A percentile compares a stretch with the other conserved stretches of the same genome.
phyloP scores from a whole-genome alignment of 768 basidiomycete genomes.

The Suillus decipiens region DNA sequence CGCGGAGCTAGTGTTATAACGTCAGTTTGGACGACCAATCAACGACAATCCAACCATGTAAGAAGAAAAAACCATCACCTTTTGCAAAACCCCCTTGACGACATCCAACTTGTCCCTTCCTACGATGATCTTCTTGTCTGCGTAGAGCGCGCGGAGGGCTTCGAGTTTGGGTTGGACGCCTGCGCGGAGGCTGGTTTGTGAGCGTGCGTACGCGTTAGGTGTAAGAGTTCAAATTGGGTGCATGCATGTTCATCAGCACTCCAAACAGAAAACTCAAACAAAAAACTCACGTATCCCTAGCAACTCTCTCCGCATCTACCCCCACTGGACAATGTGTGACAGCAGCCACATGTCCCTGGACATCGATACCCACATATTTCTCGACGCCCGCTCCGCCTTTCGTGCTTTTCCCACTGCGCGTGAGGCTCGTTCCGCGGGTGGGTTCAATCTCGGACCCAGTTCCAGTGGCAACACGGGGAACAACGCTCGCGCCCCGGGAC shows the following conservation, averaged over 20 bases:
- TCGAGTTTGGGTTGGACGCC: constrained; percentile 91
- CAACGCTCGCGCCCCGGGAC: constrained; percentile 13
- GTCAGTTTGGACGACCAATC: background rate
- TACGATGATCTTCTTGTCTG: constrained; percentile 98
- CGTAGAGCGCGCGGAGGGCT: constrained; percentile 80
- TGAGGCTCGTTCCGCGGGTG: constrained; percentile 16
- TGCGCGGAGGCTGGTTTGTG: constrained; percentile 53
- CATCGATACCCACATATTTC: constrained; percentile 61
- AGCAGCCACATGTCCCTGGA: constrained; percentile 79
- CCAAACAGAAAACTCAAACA: background rate
- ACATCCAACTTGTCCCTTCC: constrained; percentile 97
- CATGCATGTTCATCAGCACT: background rate
- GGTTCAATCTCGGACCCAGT: background rate
- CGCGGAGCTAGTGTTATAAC: constrained; percentile 64
- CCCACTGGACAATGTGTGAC: constrained; percentile 95
- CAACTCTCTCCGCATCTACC: constrained; percentile 89
- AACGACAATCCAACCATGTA: background rate
- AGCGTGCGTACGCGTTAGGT: background rate
- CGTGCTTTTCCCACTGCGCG: background rate
- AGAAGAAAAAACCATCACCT: constrained; percentile 49
- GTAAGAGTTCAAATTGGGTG: background rate
- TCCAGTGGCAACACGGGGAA: background rate
- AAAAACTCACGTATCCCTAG: constrained; percentile 67
- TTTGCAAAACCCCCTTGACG: constrained; percentile 97
- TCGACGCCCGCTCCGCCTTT: constrained; percentile 16